Base-by-base conservation (phyloP, 768 basidiomycete species). In the Boletus reticulatus region DNA sequence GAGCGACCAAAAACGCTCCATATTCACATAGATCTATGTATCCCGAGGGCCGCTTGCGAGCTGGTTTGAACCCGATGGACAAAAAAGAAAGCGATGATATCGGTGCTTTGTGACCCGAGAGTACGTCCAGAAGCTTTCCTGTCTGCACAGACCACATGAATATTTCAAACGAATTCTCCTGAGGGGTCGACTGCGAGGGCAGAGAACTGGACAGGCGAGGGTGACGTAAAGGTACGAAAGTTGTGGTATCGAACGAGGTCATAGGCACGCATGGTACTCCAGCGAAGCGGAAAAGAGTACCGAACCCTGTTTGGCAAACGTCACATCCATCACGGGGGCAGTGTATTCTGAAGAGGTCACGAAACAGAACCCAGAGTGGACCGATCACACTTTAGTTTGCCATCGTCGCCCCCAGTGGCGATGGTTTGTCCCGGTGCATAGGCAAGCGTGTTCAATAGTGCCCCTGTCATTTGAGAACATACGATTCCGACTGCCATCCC, bases 401-500 rank as follows among this genome's bases (percentile, higher is more conserved):
- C 94, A 63, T 99, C 97, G 69, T 98, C 95, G 14, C 96, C 96
- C 10, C 97, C 97, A 0, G 97, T 99, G 12, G 90, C 96, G 58
- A 98, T 85, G 38, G 90, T 91, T 69, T 98, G 95, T 0, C 94
- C 95, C 9, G 90, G 81, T 0, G 93, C 87, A 73, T 94, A 99
- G 1, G 88, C 78, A 16, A 99, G 79, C 6, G 94, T 88, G 75
- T 98, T 99, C 90, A 98, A 73, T 87, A 97, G 69, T 99, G 97
- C 0, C 96, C 97, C 72, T 98, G 97, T 70, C 98, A 96, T 71
- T 98, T 98, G 59, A 99, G 82, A 45, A 99, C 84, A 67, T 99
- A 99, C 16, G 89, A 92, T 70, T 98, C 95, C 41, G 89, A 92
- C 73, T 98, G 96, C 97, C 97, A 99, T 74, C 98, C 97, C 97